phyloP scores from a whole-genome alignment of 192 early-diverging fungal genomes.

The Gamsiella multidivaricata region DNA sequence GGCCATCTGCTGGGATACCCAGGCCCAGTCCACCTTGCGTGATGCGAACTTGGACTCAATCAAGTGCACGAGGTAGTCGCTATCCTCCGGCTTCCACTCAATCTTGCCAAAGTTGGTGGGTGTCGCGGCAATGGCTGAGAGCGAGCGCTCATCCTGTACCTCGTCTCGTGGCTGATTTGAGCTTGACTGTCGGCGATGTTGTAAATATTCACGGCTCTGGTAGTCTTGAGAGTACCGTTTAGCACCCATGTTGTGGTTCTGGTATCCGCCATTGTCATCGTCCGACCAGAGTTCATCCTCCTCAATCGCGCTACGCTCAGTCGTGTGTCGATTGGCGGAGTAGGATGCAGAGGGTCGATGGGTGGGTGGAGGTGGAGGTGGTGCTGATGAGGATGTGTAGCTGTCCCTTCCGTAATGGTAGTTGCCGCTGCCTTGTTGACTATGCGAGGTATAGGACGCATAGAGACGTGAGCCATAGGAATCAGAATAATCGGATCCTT shows the following conservation, averaged over 20 bases:
- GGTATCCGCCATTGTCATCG: slow-evolving; percentile 5
- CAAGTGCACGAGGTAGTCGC: slow-evolving; percentile 39
- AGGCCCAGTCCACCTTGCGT: slow-evolving; percentile 53
- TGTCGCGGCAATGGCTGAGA: slow-evolving; percentile 36
- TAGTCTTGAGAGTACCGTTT: slow-evolving; percentile 10
- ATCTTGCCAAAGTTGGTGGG: slow-evolving; percentile 52
- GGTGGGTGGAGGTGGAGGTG: slow-evolving; percentile 3
- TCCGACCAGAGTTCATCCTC: slow-evolving; percentile 43
- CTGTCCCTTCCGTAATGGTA: not conserved
- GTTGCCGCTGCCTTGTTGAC: not conserved
- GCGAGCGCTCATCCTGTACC: slow-evolving; percentile 2
- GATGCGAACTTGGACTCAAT: slow-evolving; percentile 53
- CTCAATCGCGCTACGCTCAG: not conserved
- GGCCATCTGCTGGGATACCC: slow-evolving; percentile 51
- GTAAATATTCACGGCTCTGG: not conserved
- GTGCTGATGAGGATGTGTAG: not conserved
- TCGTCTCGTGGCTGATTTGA: slow-evolving; percentile 1
- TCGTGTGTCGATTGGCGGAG: not conserved
- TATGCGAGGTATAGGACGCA: not conserved
- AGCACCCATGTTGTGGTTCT: not conserved
- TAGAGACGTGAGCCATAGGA: not conserved
- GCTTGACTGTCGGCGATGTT: slow-evolving; percentile 30
- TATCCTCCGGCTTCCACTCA: slow-evolving; percentile 53
- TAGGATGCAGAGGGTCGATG: slow-evolving; percentile 6
- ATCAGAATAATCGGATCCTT: slow-evolving; percentile 5